Evolutionary conservation across 495 filamentous ascomycete species (phyloP).

Genomic region (Sordaria brevicollis): DNA sequence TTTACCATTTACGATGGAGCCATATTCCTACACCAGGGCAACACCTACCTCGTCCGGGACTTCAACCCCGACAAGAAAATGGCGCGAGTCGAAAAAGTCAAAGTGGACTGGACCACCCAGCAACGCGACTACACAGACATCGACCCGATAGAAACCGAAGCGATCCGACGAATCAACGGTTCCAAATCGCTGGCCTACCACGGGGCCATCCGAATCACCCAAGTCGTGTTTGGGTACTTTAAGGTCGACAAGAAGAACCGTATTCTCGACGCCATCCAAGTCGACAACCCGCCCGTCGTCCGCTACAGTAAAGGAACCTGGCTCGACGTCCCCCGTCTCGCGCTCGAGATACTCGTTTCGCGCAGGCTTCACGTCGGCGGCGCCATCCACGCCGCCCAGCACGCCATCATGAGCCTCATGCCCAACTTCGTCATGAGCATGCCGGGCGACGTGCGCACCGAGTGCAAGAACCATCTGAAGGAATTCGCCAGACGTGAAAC

Average conservation of each 20-base stretch:
- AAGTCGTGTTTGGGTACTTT: constrained; percentile 91
- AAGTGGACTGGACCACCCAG: constrained; percentile 89
- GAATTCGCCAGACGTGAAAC: constrained; percentile 59
- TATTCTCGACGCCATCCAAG: constrained; percentile 84
- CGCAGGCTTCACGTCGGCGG: constrained; percentile 71
- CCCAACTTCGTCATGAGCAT: constrained; percentile 83
- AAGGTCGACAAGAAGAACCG: constrained; percentile 70
- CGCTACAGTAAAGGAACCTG: constrained; percentile 85
- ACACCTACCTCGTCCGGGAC: constrained; percentile 83
- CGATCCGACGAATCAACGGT: constrained; percentile 53
- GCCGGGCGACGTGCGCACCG: constrained; percentile 79
- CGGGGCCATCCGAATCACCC: constrained; percentile 71
- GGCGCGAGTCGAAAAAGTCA: constrained; percentile 62
- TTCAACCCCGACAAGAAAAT: constrained; percentile 69
- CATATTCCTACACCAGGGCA: constrained; percentile 93
- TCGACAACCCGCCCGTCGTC: constrained; percentile 87
- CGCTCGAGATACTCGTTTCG: constrained; percentile 66
- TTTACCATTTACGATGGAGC: constrained; percentile 97
- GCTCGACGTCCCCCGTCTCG: constrained; percentile 76
- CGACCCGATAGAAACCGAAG: constrained; percentile 79
- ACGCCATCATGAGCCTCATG: constrained; percentile 76
- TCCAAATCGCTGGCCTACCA: constrained; percentile 57
- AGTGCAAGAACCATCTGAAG: constrained; percentile 74
- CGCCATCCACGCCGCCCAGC: constrained; percentile 90
- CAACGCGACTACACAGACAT: constrained; percentile 94